A percentile compares a stretch with the other conserved stretches of the same genome.
phyloP scores from a whole-genome alignment of 495 filamentous ascomycete species.

The Pyrenula massariospora region DNA sequence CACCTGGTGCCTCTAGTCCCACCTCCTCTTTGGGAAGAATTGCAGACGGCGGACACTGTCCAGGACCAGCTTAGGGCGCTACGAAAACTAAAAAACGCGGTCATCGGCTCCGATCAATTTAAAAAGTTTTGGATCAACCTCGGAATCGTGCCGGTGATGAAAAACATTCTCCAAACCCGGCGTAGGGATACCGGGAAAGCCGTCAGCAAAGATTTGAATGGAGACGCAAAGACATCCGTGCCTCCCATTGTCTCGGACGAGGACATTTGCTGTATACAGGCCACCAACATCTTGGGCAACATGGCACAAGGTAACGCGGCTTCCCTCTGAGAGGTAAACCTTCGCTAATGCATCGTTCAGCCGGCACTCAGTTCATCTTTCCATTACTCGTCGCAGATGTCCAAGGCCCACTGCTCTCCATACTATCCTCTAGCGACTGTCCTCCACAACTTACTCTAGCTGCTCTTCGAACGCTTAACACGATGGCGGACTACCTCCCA shows the following conservation, averaged over 20 bases:
- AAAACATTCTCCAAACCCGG: conserved; percentile 41
- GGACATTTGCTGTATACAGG: conserved; percentile 61
- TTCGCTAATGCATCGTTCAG: conserved; percentile 25
- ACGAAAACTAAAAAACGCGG: conserved; percentile 69
- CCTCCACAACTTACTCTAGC: conserved; percentile 55
- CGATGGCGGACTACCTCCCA: conserved; percentile 54
- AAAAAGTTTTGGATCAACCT: conserved; percentile 64
- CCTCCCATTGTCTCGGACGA: conserved; percentile 28
- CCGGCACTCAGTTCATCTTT: conserved; percentile 65
- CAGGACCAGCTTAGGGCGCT: conserved; percentile 54
- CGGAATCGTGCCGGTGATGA: conserved; percentile 59
- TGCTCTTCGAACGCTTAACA: conserved; percentile 62
- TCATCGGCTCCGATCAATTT: conserved; percentile 77
- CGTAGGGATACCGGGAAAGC: conserved; percentile 18
- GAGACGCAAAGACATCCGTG: conserved; percentile 8
- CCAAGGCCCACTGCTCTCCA: conserved; percentile 53
- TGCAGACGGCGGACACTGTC: conserved; percentile 46
- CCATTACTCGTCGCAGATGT: conserved; percentile 57
- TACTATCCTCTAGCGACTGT: conserved; percentile 52
- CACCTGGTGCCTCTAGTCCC: conserved; percentile 8
- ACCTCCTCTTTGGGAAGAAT: conserved; percentile 47
- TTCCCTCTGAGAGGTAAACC: background rate
- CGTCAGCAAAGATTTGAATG: conserved; percentile 21
- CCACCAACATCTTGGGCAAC: conserved; percentile 68
- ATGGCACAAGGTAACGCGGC: conserved; percentile 62